Base-by-base conservation (phyloP, 1,284 basidiomycete species). In the Afroboletus lepidellus region DNA sequence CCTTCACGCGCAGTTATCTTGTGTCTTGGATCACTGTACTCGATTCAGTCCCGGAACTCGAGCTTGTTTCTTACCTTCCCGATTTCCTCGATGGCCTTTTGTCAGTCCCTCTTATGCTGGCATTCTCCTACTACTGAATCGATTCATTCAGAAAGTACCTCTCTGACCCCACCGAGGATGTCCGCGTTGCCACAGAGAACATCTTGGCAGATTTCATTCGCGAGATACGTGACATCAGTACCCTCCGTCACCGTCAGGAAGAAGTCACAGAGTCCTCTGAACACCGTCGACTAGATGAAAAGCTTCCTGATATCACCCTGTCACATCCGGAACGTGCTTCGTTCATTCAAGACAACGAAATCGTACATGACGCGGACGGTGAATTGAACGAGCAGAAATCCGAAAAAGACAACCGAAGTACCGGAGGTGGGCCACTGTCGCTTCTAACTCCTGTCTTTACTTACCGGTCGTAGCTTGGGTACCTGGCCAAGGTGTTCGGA, bases 11-110 rank as follows among this genome's bases (percentile, higher is more conserved):
- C 58, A 98, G 92, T 69, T 99, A 96, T 69, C 81, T 99, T 27
- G 92, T 98, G 38, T 91, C 92, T 9, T 99, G 97, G 97, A 91
- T 99, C 57, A 92, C 85, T 43, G 92, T 98, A 2, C 81, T 99
- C 36, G 94, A 98, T 66, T 97, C 94, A 6, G 92, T 99, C 1
- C 97, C 97, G 1, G 95, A 99, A 66, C 77, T 99, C 46, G 95
- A 99, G 69, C 80, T 99, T 21, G 90, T 99, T 46, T 87, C 90
- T 27, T 97, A 92, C 72, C 81, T 99, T 16, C 96, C 97, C 0
- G 87, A 96, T 61, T 97, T 99, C 69, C 73, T 99, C 37, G 94
- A 98, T 59, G 95, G 94, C 3, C 79, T 99, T 39, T 67, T 98
- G 92, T 94, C 59, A 76, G 90, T 80, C n/a, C 43, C 24, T 51